Conservation (phyloP, 352 stramenopile species). For the Sclerospora graminicola region DNA sequence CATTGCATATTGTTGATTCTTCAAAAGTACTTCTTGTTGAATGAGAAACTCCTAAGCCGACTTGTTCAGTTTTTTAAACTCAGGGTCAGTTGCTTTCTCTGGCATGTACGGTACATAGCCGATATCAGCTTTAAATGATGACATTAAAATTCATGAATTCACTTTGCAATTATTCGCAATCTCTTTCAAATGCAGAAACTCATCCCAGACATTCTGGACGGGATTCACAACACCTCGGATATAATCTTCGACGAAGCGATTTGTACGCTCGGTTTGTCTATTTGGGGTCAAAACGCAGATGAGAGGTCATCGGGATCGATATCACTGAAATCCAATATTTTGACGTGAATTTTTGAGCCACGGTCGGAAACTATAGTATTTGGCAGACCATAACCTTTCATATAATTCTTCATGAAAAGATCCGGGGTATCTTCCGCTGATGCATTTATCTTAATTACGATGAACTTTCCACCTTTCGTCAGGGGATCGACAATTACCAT, state of each 20-base stretch:
- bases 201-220: slow-evolving; percentile 4
- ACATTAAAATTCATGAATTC: slow-evolving; percentile 3
- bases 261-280: not conserved
- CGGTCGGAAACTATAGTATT: slow-evolving; percentile 2
- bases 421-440: not conserved
- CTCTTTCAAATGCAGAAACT: slow-evolving; percentile 4
- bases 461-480: slow-evolving; percentile 4
- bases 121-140: slow-evolving; percentile 4
- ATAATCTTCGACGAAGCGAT: not conserved
- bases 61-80: slow-evolving; percentile 5
- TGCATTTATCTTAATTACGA: slow-evolving; percentile 1
- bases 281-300: not conserved
- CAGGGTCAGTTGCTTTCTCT: slow-evolving; percentile 3
- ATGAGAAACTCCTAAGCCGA: slow-evolving; percentile 1
- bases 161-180: slow-evolving; percentile 5
- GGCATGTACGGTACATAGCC: slow-evolving; percentile 8
- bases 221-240: not conserved
- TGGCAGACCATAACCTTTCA: slow-evolving; percentile 1
- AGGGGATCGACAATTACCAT: slow-evolving; percentile 8
- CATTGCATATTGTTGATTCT: slow-evolving; percentile 2
- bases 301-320: not conserved
- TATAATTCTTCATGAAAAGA: not conserved
- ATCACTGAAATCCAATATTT: slow-evolving; percentile 1
- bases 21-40: not conserved
- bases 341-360: slow-evolving; percentile 4